Conservation (phyloP, 805 yeast genomes). For the Schwanniomyces occidentalis region DNA sequence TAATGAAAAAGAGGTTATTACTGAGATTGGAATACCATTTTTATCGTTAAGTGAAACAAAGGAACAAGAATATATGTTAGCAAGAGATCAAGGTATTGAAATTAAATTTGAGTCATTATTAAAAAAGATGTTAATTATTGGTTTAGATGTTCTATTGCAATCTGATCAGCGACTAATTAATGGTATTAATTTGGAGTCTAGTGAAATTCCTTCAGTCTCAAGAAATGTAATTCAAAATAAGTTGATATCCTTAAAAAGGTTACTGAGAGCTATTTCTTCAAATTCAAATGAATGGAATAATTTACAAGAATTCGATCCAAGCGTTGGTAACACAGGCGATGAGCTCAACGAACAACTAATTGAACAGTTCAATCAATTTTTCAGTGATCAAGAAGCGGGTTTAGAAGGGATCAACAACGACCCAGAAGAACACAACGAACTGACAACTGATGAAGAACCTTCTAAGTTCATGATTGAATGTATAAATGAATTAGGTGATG, state of each 20-base stretch:
- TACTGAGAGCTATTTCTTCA: constrained; percentile 1
- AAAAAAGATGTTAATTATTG: constrained; percentile 4
- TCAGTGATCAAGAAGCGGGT: constrained; percentile 9
- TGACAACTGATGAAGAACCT: constrained; percentile 12
- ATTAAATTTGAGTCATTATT: constrained; percentile 1
- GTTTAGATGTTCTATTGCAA: constrained; percentile 1
- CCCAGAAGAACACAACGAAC: constrained; percentile 2
- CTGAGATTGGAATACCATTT: constrained; percentile 7
- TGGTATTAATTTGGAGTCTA: neutral
- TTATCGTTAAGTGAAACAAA: constrained; percentile 7
- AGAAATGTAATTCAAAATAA: constrained; percentile 11
- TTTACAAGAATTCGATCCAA: constrained; percentile 2
- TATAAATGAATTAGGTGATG: constrained; percentile 10
- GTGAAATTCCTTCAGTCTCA: constrained; percentile 5
- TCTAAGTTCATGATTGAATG: constrained; percentile 14
- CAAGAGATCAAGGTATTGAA: neutral
- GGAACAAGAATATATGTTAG: constrained; percentile 2
- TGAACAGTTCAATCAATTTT: constrained; percentile 6
- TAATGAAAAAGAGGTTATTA: neutral
- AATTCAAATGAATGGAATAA: constrained; percentile 7
- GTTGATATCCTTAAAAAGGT: constrained; percentile 8
- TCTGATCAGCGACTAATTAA: neutral
- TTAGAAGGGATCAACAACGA: constrained; percentile 9
- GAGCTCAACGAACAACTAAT: constrained; percentile 7
- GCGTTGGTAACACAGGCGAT: constrained; percentile 1